A percentile compares a stretch with the other conserved stretches of the same genome.
Evolutionary conservation across 2,329 filamentous ascomycete genomes (phyloP).

Genomic region (Phialophora tarda): DNA sequence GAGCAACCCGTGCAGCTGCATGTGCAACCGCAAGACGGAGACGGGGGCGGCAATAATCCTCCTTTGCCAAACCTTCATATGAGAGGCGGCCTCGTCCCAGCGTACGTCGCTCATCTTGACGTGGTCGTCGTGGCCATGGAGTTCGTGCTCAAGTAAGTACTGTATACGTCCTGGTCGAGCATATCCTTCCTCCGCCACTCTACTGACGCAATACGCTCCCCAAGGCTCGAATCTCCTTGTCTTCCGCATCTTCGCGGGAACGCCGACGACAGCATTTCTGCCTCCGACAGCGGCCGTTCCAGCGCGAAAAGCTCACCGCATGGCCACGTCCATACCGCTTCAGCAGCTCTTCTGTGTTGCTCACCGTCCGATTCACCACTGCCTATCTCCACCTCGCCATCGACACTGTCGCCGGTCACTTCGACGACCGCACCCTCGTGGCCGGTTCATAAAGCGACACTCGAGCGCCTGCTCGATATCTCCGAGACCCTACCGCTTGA

Average conservation of each 20-base stretch:
- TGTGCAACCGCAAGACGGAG: constrained; percentile 13
- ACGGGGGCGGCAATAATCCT: background rate
- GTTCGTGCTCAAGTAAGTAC: constrained; percentile 46
- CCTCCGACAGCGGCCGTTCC: background rate
- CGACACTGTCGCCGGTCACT: background rate
- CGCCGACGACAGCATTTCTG: background rate
- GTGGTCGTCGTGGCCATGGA: constrained; percentile 41
- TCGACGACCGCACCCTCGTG: background rate
- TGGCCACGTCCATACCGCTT: constrained; percentile 44
- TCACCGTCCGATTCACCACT: constrained; percentile 17
- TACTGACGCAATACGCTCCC: background rate
- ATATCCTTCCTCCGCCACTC: background rate
- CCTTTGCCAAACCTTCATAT: background rate
- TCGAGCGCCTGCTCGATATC: constrained; percentile 27
- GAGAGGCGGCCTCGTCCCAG: background rate
- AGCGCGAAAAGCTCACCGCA: constrained; percentile 33
- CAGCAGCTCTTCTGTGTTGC: constrained; percentile 41
- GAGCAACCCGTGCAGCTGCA: constrained; percentile 21
- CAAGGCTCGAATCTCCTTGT: constrained; percentile 47
- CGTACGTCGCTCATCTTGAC: constrained; percentile 25
- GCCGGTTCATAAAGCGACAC: constrained; percentile 18
- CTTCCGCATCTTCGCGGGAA: constrained; percentile 41
- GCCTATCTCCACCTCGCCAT: constrained; percentile 15
- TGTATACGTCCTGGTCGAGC: background rate
- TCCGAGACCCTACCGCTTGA: constrained; percentile 36